Conservation (phyloP, 768 basidiomycete genomes). For the Pulveroboletus ravenelii region DNA sequence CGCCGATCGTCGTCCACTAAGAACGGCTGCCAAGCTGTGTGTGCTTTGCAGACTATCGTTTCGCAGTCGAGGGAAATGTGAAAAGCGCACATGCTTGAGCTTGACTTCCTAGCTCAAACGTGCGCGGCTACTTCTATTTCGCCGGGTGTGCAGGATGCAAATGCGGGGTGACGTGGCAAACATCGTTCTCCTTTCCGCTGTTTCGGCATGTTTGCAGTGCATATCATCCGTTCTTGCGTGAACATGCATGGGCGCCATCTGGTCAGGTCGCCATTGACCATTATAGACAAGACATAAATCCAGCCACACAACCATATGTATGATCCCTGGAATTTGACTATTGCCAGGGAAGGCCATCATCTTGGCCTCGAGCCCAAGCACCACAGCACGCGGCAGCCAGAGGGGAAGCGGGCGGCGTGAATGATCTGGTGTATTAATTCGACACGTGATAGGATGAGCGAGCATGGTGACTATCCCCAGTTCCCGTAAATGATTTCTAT, state of each 20-base stretch:
- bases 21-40: not conserved
- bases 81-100: not conserved
- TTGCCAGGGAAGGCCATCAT: not conserved
- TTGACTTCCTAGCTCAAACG: not conserved
- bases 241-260: not conserved
- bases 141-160: not conserved
- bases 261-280: not conserved
- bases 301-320: constrained; percentile 4
- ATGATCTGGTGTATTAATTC: not conserved
- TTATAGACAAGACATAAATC: constrained; percentile 1
- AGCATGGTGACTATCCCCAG: not conserved
- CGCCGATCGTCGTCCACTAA: not conserved
- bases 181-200: not conserved
- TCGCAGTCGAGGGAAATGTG: not conserved
- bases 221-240: not conserved
- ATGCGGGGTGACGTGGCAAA: not conserved
- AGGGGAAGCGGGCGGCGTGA: not conserved
- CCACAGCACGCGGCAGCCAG: not conserved
- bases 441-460: not conserved
- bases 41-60: too few species aligned
- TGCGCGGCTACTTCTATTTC: not conserved
- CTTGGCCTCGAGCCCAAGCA: not conserved
- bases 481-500: not conserved
- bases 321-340: constrained; percentile 1
- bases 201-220: not conserved